Evolutionary conservation across 1,139 yeast genomes (phyloP), one percentile per base, ranked within the genome.

Genomic region (Groenewaldozyma sp.): DNA sequence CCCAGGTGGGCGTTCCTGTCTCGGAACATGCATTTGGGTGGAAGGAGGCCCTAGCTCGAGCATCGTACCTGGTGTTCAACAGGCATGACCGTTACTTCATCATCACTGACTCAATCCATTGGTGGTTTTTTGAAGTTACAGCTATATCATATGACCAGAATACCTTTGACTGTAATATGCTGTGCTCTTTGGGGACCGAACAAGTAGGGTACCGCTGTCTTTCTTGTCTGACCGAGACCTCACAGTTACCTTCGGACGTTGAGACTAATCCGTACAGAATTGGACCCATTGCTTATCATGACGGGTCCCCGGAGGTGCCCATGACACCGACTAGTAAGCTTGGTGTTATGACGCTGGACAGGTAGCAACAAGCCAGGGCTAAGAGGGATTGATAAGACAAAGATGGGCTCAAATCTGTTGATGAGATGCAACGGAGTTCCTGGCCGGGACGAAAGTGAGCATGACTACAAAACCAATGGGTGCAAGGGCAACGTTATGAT

Each of bases 1-100:
- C 52, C n/a, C 48, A 35, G 14, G 51, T 48, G 7, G 52, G 54
- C n/a, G 49, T 38, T 16, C 49, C 45, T 13, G 31, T 27, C 6
- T 27, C 31, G 7, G 31, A 27, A 14, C 31, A 27, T 27, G 31
- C 16, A 9, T 13, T 10, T 13, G 31, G 31, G 7, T 27, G 31
- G 31, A 27, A 27, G 7, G 31, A 27, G n/a, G 31, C 31, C 7
- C 6, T 27, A 14, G 31, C 31, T 6, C 10, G 31, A 27, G 31
- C 31, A 9, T 9, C 31, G 6, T 6, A 27, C 10, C 31, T 27
- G 11, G 31, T 27, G 11, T 27, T 27, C 16, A 13, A 27, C 31
- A 27, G 31, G 31, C 31, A 27, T 27, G 31, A 27, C 31, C 7
- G 31, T 9, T 27, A 27, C n/a, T 27, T 27, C n/a, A 27, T 27